phyloP scores from a whole-genome alignment of 306 rosid genomes.

The Lathyrus aphaca region DNA sequence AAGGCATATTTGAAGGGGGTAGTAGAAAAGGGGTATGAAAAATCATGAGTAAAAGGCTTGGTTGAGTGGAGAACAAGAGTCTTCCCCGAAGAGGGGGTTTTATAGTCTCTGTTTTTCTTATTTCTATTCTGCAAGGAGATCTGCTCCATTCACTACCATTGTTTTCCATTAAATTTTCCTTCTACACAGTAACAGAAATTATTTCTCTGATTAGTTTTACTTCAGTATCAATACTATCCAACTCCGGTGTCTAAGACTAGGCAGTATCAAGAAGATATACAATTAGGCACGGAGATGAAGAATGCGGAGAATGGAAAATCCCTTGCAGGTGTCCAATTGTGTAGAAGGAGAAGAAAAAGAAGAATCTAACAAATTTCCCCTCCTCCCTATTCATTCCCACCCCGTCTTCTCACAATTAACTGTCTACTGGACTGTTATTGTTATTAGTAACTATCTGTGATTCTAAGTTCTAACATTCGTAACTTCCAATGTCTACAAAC shows the following conservation, averaged over 20 bases:
- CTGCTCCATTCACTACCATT: not conserved
- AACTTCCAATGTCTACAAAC: slow-evolving; percentile 11
- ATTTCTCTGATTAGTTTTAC: not conserved
- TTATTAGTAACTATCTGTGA: not conserved
- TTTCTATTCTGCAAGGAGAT: not conserved
- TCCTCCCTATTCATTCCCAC: slow-evolving; percentile 3
- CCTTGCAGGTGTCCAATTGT: not conserved
- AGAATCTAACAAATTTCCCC: slow-evolving; percentile 2
- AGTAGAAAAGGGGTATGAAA: not conserved
- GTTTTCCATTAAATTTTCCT: not conserved
- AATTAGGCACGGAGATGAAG: not conserved
- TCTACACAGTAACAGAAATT: not conserved
- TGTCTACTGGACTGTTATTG: slow-evolving; percentile 13
- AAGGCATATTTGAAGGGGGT: not conserved
- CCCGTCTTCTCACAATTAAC: not conserved
- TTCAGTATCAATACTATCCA: slow-evolving; percentile 4
- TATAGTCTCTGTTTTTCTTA: not conserved
- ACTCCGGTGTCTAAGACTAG: not conserved
- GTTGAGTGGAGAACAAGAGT: too few relatives aligned
- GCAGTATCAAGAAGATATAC: slow-evolving; percentile 3
- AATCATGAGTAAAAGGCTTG: not conserved
- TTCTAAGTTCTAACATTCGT: slow-evolving; percentile 20
- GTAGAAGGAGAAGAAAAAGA: not conserved
- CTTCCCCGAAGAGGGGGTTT: not conserved
- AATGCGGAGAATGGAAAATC: not conserved